Evolutionary conservation across 805 yeast species (phyloP).

Genomic region (Saturnispora sanitii): DNA sequence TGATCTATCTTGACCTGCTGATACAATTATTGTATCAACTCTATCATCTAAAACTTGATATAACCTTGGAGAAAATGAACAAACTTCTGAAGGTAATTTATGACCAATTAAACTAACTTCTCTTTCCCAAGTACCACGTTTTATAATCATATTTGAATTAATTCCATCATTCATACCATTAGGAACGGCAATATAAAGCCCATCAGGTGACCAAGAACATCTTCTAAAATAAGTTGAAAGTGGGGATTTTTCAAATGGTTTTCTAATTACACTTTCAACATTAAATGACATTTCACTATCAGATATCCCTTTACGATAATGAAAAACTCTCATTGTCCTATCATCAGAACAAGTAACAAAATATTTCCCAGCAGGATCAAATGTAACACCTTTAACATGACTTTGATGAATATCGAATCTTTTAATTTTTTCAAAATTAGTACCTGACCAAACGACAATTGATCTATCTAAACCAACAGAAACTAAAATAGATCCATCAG

Average conservation of each 20-base stretch:
- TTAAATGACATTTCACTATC: slow-evolving; percentile 68
- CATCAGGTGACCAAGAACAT: slow-evolving; percentile 87
- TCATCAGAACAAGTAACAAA: slow-evolving; percentile 97
- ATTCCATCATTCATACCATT: slow-evolving; percentile 81
- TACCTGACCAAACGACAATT: slow-evolving; percentile 88
- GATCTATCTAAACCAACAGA: slow-evolving; percentile 93
- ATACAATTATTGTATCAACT: slow-evolving; percentile 62
- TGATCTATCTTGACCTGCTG: slow-evolving; percentile 91
- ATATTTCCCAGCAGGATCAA: slow-evolving; percentile 96
- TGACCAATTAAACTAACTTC: slow-evolving; percentile 72
- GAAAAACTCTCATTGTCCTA: slow-evolving; percentile 75
- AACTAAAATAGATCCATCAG: slow-evolving; percentile 81
- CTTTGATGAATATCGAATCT: slow-evolving; percentile 89
- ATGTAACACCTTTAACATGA: slow-evolving; percentile 91
- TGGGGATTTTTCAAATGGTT: slow-evolving; percentile 85
- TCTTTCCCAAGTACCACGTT: slow-evolving; percentile 72
- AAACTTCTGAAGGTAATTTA: slow-evolving; percentile 78
- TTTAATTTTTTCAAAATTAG: slow-evolving; percentile 81
- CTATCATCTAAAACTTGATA: slow-evolving; percentile 31
- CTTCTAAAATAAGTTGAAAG: slow-evolving; percentile 83
- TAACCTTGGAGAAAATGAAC: slow-evolving; percentile 61
- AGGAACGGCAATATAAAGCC: slow-evolving; percentile 77
- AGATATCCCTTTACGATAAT: slow-evolving; percentile 63
- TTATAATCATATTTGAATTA: slow-evolving; percentile 60
- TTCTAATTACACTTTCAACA: slow-evolving; percentile 70